phyloP scores from a whole-genome alignment of 768 basidiomycete genomes.

The Suillus spraguei region DNA sequence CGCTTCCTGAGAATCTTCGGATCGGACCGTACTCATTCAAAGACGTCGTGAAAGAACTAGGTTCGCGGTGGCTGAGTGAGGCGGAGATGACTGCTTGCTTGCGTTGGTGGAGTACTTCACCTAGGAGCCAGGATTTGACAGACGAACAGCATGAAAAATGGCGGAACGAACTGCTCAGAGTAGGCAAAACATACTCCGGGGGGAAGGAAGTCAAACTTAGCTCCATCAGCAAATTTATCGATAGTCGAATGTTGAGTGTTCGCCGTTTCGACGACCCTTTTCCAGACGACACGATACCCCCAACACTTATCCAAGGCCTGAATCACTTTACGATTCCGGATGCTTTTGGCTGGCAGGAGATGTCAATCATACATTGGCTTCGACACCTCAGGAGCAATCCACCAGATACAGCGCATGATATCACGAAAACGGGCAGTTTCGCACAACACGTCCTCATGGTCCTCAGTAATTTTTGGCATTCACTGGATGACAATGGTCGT shows the following conservation, averaged over 20 bases:
- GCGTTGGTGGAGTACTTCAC: conserved; percentile 72
- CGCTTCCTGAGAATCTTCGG: conserved; percentile 63
- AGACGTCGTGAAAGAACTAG: conserved; percentile 79
- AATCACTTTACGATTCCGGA: conserved; percentile 58
- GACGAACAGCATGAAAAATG: not conserved
- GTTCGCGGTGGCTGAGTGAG: conserved; percentile 61
- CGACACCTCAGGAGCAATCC: conserved; percentile 51
- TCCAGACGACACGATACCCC: conserved; percentile 62
- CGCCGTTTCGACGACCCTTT: conserved; percentile 73
- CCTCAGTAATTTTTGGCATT: not conserved
- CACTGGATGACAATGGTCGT: not conserved
- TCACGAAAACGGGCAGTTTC: conserved; percentile 65
- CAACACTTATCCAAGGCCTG: not conserved
- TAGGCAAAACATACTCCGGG: not conserved
- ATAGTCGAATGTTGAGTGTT: conserved; percentile 49
- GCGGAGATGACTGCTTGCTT: conserved; percentile 77
- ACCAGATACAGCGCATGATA: conserved; percentile 53
- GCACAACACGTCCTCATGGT: conserved; percentile 70
- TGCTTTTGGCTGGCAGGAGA: conserved; percentile 37
- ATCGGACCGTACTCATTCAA: conserved; percentile 71
- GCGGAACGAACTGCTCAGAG: not conserved
- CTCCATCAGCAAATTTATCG: conserved; percentile 66
- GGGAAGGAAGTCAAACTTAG: conserved; percentile 49
- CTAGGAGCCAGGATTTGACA: not conserved
- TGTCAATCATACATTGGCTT: conserved; percentile 69